Evolutionary conservation across 371 early-diverging fungal species (phyloP).

Genomic region (Circinella minor): DNA sequence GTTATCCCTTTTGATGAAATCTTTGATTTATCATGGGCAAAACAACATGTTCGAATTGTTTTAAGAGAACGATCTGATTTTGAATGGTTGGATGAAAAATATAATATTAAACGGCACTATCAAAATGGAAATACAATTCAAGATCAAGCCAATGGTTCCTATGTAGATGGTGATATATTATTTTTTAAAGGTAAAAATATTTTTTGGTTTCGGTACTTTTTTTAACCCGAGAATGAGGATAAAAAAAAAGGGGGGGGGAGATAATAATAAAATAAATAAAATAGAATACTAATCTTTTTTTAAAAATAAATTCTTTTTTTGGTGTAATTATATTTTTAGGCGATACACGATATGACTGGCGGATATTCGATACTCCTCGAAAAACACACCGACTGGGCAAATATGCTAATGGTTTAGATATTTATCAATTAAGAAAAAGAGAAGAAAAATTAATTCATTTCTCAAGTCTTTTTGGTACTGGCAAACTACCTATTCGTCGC

Average conservation of each 20-base stretch:
- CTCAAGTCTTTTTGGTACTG: conserved; percentile 52
- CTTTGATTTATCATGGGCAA: conserved; percentile 51
- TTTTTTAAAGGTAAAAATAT: conserved; percentile 44
- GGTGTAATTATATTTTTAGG: conserved; percentile 14
- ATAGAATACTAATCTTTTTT: background rate
- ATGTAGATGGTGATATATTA: conserved; percentile 46
- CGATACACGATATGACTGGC: conserved; percentile 53
- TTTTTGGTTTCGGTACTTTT: background rate
- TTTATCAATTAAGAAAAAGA: conserved; percentile 33
- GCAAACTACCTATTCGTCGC: conserved; percentile 48
- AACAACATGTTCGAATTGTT: conserved; percentile 43
- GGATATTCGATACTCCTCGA: conserved; percentile 49
- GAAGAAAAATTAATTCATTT: conserved; percentile 51
- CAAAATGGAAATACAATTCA: conserved; percentile 6
- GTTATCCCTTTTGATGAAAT: conserved; percentile 47
- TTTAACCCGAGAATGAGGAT: background rate
- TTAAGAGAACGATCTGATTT: conserved; percentile 39
- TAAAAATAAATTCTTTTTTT: background rate
- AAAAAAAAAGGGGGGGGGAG: too few species aligned
- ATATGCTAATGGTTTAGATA: conserved; percentile 47
- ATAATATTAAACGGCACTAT: conserved; percentile 29
- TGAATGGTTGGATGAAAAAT: conserved; percentile 40
- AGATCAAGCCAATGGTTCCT: conserved; percentile 26
- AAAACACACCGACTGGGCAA: conserved; percentile 42
- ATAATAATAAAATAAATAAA: background rate